Base-by-base conservation (phyloP, 805 yeast genomes). In the Kodamaea nitidulidarum region DNA sequence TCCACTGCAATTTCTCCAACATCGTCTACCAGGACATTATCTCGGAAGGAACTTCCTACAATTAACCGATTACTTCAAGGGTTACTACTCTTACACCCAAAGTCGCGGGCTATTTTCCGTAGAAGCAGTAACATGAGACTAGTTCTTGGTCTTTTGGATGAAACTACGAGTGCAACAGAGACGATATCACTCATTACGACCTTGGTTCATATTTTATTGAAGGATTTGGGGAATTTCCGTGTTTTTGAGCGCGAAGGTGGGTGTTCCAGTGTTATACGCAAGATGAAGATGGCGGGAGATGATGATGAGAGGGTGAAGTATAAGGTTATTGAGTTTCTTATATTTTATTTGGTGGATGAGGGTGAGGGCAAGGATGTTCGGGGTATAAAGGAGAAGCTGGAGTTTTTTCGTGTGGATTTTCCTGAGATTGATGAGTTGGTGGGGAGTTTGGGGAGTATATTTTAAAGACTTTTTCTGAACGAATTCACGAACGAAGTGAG, bases 341-440 rank as follows among this genome's bases (percentile, higher is more conserved):
- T 83, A 40, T 80, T 82, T 53, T 83, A 84, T 51, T 58, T 84
- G 40, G 68, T 77, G 7, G 88, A 87, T 9, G 91, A 82, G 55
- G 41, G 45, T 4, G 41, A 40, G 18, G 33, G 44, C 17, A 20
- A 17, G 15, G 40, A 28, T 3, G 17, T 17, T 15, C 28, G 36
- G 15, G 34, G 56, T 7, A 35, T 60, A 1, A 36, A 50, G 38
- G 64, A 67, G 31, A 68, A 68, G 44, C 56, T 69, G 2, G 51
- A 51, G 11, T 51, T 62, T 30, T 66, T 68, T 45, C 58, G 63
- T 38, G 46, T 54, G 1, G 64, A 61, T 24, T 68, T 67, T 39
- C 67, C 68, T 0, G 72, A 60, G 15, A 68, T 68, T 15, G 70
- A 67, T 37, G 58, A 52, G 27, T 49, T 68, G 42, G 57, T 67